phyloP scores from a whole-genome alignment of 805 yeast genomes.

The Peterozyma xylosa region DNA sequence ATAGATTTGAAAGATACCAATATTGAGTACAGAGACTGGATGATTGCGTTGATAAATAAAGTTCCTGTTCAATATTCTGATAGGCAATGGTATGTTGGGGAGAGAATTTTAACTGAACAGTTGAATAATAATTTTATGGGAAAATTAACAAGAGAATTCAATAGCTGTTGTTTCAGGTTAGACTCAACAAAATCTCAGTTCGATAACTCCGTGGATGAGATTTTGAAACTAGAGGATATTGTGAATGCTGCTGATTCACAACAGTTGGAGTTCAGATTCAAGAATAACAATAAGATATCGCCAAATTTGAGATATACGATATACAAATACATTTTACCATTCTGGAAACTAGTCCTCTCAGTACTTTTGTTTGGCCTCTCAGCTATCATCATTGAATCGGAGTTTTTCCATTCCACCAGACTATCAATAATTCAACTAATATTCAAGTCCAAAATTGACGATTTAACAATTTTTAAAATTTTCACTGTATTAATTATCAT shows the following conservation, averaged over 20 bases:
- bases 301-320: constrained; percentile 34
- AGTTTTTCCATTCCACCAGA: constrained; percentile 61
- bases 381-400: constrained; percentile 59
- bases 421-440: constrained; percentile 53
- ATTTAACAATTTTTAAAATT: constrained; percentile 19
- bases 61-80: constrained; percentile 34
- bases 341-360: constrained; percentile 33
- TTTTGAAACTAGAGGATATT: constrained; percentile 51
- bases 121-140: constrained; percentile 38
- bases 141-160: constrained; percentile 42
- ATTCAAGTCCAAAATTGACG: constrained; percentile 15
- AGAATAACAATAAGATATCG: constrained; percentile 18
- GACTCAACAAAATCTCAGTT: constrained; percentile 53
- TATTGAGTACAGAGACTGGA: constrained; percentile 53
- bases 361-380: constrained; percentile 36
- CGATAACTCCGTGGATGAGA: constrained; percentile 37
- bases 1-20: constrained; percentile 37
- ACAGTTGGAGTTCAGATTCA: constrained; percentile 22
- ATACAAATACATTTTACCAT: constrained; percentile 39
- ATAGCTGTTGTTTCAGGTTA: constrained; percentile 41
- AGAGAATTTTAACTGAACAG: constrained; percentile 19
- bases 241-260: constrained; percentile 30
- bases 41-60: constrained; percentile 42
- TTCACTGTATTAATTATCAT: constrained; percentile 36
- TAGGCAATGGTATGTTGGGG: constrained; percentile 18